Evolutionary conservation across 1,284 basidiomycete genomes (phyloP), one percentile per base, ranked within the genome.

Genomic region (Cystobasidium pallidum): DNA sequence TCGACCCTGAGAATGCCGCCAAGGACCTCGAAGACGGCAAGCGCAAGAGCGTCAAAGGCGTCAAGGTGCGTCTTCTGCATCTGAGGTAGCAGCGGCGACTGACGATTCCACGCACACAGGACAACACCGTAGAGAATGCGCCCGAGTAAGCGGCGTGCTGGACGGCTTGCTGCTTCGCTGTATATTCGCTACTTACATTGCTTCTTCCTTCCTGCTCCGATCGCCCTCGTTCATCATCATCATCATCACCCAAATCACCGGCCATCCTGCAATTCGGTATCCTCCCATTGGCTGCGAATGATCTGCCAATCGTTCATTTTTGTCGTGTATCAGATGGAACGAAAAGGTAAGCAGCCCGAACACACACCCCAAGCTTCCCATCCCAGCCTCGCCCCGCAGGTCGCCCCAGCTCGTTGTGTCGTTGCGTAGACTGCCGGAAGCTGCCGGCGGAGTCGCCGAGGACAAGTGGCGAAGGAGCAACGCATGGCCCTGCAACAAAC

Each of bases 271-370:
- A 64, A 8, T 28, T 32, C 41, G 4, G 11, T 28, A 61, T 24
- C 34, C 41, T 45, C 15, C 58, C 15, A 61, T 61, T 61, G 41
- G 36, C 41, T 61, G 58, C 34, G 26, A 2, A 24, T 26, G 30
- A 10, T 26, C 39, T 24, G 39, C 15, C 57, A 19, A 59, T 39
- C 3, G 13, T 26, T 19, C 57, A 21, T 36, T 7, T 1, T 15
- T 62, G n/a, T 17, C 24, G 51, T n/a, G n/a, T n/a, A n/a, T n/a
- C 36, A 71, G 68, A 19, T 71, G 68, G 68, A 71, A 63, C 36
- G 68, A 71, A 45, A 71, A 71, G 68, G 68, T 71, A 34, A 55
- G 68, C 0, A 26, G 36, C n/a, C n/a, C n/a, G n/a, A n/a, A n/a
- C n/a, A n/a, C n/a, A n/a, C n/a, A 39, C 36, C 36, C 36, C 13